Evolutionary conservation across 2,329 filamentous ascomycete genomes (phyloP).

Genomic region (Penicillium concentricum): DNA sequence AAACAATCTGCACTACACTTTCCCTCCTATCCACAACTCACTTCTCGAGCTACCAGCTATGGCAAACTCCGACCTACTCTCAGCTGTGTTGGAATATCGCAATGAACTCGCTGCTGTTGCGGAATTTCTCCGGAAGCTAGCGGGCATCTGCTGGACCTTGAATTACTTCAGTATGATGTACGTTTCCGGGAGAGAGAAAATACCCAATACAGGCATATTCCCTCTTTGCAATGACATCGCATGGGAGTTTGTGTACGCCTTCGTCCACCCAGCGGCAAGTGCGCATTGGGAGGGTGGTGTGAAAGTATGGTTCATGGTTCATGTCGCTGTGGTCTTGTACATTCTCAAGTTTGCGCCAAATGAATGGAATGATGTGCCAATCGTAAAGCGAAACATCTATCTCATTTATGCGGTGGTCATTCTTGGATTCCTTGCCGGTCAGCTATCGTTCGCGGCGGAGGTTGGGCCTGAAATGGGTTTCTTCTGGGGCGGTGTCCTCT

Average conservation of each 20-base stretch:
- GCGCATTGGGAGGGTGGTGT: constrained; percentile 1
- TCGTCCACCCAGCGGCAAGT: constrained; percentile 2
- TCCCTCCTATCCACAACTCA: too few relatives aligned
- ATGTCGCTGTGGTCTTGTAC: background rate
- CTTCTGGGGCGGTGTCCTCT: constrained; percentile 3
- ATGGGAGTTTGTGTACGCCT: constrained; percentile 8
- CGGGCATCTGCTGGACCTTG: constrained; percentile 19
- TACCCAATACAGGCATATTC: constrained; percentile 1
- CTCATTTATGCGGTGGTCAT: background rate
- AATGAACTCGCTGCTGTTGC: background rate
- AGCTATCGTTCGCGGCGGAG: background rate
- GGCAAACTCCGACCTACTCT: background rate
- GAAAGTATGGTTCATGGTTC: background rate
- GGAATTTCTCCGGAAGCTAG: background rate
- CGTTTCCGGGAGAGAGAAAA: background rate
- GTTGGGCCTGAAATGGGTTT: background rate
- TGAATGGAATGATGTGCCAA: constrained; percentile 3
- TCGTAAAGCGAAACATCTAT: constrained; percentile 4
- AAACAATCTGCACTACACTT: too few relatives aligned
- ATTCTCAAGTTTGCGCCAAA: background rate
- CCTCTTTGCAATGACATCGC: constrained; percentile 9
- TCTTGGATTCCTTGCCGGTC: background rate
- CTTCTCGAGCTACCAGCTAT: background rate
- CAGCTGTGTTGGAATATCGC: background rate
- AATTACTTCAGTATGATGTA: constrained; percentile 5